These are phyloP conservation scores for Haberlea rhodopensis DNA, from an alignment of 257 asterid species.

Conservation along the genomic window DNA sequence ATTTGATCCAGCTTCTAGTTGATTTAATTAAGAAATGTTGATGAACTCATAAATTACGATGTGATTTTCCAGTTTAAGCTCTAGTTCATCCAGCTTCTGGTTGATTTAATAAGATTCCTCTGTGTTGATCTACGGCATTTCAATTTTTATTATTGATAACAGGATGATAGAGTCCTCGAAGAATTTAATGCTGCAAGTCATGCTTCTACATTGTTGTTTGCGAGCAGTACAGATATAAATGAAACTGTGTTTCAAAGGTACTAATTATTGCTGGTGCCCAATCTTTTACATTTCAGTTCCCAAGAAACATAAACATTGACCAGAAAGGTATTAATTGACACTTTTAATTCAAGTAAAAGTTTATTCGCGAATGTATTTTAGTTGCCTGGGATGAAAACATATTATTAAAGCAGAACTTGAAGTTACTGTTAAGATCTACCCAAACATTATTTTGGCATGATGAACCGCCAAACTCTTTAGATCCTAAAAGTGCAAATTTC, in stretches of 20 bases:
- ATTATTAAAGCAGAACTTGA: background rate
- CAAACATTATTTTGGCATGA: conserved; percentile 19
- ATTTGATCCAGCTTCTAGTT: background rate
- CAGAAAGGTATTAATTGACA: background rate
- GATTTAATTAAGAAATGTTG: background rate
- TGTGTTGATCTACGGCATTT: conserved; percentile 17
- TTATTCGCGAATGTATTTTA: conserved; percentile 3
- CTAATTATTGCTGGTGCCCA: background rate
- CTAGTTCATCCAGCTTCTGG: conserved; percentile 4
- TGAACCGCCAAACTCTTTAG: background rate
- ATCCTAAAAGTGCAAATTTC: conserved; percentile 4
- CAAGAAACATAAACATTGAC: background rate
- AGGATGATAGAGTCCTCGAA: conserved; percentile 79
- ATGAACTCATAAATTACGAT: conserved; percentile 14
- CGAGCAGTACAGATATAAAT: conserved; percentile 41
- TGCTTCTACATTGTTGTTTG: conserved; percentile 73
- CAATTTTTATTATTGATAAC: conserved; percentile 26
- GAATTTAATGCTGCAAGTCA: conserved; percentile 67
- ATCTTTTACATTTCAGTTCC: background rate
- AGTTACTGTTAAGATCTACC: conserved; percentile 10
- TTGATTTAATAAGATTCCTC: conserved; percentile 11
- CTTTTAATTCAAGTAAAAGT: background rate
- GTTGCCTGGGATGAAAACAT: conserved; percentile 17
- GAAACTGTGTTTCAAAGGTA: conserved; percentile 85
- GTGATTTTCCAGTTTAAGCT: conserved; percentile 3